Evolutionary conservation across 257 asterid species (phyloP), one percentile per base, ranked within the genome.

Genomic region (Solanum medicagineum): DNA sequence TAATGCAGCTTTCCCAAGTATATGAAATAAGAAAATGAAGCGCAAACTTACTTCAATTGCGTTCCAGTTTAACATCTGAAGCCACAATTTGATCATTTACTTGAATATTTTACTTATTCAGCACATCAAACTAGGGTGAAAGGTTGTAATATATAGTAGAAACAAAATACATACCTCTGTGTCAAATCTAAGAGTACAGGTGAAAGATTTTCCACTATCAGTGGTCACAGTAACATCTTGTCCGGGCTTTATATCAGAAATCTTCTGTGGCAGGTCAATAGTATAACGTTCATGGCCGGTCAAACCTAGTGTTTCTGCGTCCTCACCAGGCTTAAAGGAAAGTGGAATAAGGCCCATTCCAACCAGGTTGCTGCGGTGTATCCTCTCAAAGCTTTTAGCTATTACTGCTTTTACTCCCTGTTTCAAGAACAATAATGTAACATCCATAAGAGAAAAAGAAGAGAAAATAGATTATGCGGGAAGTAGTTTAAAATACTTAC

Each of bases 371-470:
- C 99, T 96, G 56, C 99, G 97, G 81, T 96, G 98, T 81, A 96
- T 96, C 88, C 98, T 93, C 93, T 96, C 99, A 80, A 93, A 96
- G 84, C 98, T 96, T 85, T 94, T 96, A 77, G 99, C 93, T 55
- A 96, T 96, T 86, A 96, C 99, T 14, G 98, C 99, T 93, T 92
- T 96, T 49, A 96, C 98, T 84, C 99, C 99, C 99, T 95, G 86
- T 80, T 85, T 49, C 77, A 22, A 75, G 65, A 80, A 83, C 36
- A 45, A 45, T 45, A 47, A 15, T 74, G 59, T 47, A 22, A 0
- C 81, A 74, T 22, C 42, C 59, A 22, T 47, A 1, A 1, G 14
- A 22, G 59, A 73, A 1, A 71, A 1, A 20, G 54, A 17, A 19
- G 8, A 68, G 6, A 5, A 42, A 47, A 47, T 13, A 74, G 81